Base-by-base conservation (phyloP, 495 filamentous ascomycete species). In the Apodospora peruviana region DNA sequence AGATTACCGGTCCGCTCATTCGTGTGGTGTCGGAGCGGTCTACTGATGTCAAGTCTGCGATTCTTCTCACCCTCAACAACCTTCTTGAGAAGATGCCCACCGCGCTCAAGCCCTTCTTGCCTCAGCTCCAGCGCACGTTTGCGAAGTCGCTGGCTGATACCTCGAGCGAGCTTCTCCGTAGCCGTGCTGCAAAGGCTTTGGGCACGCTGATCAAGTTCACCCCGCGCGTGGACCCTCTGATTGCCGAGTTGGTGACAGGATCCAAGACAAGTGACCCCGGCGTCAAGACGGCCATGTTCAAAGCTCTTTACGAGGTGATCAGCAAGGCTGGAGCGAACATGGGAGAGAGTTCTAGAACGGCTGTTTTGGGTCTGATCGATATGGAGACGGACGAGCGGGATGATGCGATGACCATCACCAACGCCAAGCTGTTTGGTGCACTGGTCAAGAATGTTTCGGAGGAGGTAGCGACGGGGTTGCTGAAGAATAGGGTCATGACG, bases 131-230 rank as follows among this genome's bases (percentile, higher is more conserved):
- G 67, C 78, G 93, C 24, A 97, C 93, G 0, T 98, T 98, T 71
- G 91, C 93, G 25, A 91, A 95, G 71, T 90, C 88, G 43, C 74
- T 98, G 18, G 93, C 93, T 0, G 93, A 98, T 66, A 83, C 90
- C 1, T 87, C 90, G 8, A 96, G 91, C 64, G 94, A 96, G 47
- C 71, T 89, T 16, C 70, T 97, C 52, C 82, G 93, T 45, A 86
- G 84, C 44, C 76, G 93, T 27, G 93, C 94, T 44, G 94, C 93
- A n/a, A 95, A 91, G 66, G 93, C 94, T 50, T 72, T 98, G 50
- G 94, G 94, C 40, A 97, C 93, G 29, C 70, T 98, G 43, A 97
- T 98, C 67, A 95, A 91, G 44, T 78, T 97, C 58, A 98, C 94
- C 2, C 93, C 93, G 11, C 83, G 94, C 45, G 90, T 98, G 29